A percentile compares a stretch with the other conserved stretches of the same genome.
Conservation (phyloP, 225 moss, liverwort and hornwort genomes). For the Pseudisothecium myosuroides region DNA sequence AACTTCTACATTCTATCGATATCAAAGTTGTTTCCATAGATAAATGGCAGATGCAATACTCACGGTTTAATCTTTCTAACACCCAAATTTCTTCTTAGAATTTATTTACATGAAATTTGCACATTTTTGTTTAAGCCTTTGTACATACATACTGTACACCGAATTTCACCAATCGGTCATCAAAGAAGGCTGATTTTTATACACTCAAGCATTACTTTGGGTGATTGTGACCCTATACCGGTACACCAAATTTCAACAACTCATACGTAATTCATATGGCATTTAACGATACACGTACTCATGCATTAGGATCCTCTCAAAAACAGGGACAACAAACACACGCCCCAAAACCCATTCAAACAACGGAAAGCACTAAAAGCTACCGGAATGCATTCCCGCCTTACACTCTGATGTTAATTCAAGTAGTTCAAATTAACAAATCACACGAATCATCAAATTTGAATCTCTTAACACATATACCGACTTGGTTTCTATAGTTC, state of each 20-base stretch:
- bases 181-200: background rate
- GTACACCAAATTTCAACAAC: background rate
- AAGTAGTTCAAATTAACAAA: background rate
- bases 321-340: background rate
- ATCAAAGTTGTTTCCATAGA: background rate
- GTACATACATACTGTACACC: background rate
- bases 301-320: background rate
- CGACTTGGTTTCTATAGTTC: background rate
- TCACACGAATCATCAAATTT: background rate
- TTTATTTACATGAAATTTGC: background rate
- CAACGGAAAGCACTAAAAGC: background rate
- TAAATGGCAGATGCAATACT: background rate
- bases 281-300: background rate
- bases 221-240: background rate
- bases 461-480: background rate
- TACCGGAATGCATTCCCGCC: background rate
- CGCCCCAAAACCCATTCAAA: background rate
- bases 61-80: background rate
- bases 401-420: background rate
- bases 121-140: background rate
- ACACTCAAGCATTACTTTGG: background rate
- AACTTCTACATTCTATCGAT: background rate
- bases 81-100: background rate
- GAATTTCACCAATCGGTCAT: background rate
- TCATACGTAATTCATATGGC: background rate